Evolutionary conservation across 2,329 filamentous ascomycete species (phyloP).

Genomic region (Colletotrichum camelliae): DNA sequence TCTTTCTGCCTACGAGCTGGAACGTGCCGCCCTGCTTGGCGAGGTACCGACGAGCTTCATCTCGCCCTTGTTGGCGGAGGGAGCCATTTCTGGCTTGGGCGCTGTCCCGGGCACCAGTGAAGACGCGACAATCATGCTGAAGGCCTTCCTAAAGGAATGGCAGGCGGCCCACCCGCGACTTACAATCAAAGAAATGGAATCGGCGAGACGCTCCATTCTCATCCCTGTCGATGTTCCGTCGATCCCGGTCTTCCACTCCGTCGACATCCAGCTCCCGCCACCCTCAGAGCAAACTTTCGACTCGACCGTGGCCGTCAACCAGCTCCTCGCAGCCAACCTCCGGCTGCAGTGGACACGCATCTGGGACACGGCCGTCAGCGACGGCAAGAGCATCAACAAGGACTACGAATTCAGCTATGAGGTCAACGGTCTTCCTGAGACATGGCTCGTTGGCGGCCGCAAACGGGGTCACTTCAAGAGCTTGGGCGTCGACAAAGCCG

Average conservation of each 20-base stretch:
- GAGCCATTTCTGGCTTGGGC: slow-evolving; percentile 56
- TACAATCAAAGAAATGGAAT: slow-evolving; percentile 33
- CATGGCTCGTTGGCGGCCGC: slow-evolving; percentile 86
- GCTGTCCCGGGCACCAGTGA: slow-evolving; percentile 38
- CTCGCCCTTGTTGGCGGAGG: slow-evolving; percentile 50
- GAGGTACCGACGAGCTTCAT: slow-evolving; percentile 56
- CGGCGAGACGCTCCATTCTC: slow-evolving; percentile 64
- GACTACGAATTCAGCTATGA: slow-evolving; percentile 83
- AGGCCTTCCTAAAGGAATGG: slow-evolving; percentile 43
- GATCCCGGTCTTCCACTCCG: slow-evolving; percentile 82
- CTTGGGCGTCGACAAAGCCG: slow-evolving; percentile 38
- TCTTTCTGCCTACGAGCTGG: slow-evolving; percentile 58
- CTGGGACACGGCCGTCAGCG: slow-evolving; percentile 58
- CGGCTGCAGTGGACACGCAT: slow-evolving; percentile 66
- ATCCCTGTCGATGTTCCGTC: slow-evolving; percentile 92
- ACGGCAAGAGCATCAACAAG: slow-evolving; percentile 15
- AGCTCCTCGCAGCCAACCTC: slow-evolving; percentile 68
- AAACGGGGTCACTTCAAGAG: slow-evolving; percentile 80
- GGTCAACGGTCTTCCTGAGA: slow-evolving; percentile 73
- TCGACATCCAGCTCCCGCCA: slow-evolving; percentile 58
- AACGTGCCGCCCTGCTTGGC: slow-evolving; percentile 59
- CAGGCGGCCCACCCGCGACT: slow-evolving; percentile 38
- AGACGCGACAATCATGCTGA: slow-evolving; percentile 30
- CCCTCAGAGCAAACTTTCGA: slow-evolving; percentile 21
- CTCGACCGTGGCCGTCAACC: slow-evolving; percentile 62